Evolutionary conservation across 495 filamentous ascomycete genomes (phyloP).

Genomic region (Chaetomium cochliodes): DNA sequence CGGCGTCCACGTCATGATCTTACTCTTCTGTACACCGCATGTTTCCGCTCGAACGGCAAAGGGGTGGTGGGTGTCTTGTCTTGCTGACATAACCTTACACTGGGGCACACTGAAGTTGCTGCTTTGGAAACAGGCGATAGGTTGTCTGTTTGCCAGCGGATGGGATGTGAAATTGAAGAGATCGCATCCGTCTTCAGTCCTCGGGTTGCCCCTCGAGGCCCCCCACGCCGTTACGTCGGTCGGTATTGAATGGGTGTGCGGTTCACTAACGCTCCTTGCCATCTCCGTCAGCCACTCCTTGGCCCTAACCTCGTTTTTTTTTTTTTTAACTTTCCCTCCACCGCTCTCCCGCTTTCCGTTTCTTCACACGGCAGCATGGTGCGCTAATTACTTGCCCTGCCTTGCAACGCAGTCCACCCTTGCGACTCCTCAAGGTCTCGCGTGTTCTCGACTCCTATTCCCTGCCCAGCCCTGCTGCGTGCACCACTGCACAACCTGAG

Average conservation of each 20-base stretch:
- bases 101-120: background rate
- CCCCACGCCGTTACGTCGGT: background rate
- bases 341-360: background rate
- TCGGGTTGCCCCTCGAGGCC: background rate
- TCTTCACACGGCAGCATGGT: background rate
- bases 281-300: slow-evolving; percentile 4
- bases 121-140: background rate
- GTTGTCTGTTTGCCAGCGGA: slow-evolving; percentile 1
- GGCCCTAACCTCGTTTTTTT: background rate
- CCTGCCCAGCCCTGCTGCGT: background rate
- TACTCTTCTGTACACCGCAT: slow-evolving; percentile 2
- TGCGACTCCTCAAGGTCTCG: background rate
- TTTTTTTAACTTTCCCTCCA: background rate
- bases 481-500: background rate
- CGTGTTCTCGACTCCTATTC: background rate
- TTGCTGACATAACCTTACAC: slow-evolving; percentile 13
- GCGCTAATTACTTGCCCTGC: slow-evolving; percentile 15
- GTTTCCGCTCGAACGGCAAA: background rate
- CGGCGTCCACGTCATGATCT: slow-evolving; percentile 4
- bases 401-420: slow-evolving; percentile 1
- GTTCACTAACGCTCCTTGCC: slow-evolving; percentile 2
- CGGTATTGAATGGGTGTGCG: background rate
- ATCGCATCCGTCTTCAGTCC: background rate
- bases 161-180: background rate
- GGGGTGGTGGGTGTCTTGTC: background rate